phyloP scores from a whole-genome alignment of 257 asterid species.

The Parsonsia alboflavescens region DNA sequence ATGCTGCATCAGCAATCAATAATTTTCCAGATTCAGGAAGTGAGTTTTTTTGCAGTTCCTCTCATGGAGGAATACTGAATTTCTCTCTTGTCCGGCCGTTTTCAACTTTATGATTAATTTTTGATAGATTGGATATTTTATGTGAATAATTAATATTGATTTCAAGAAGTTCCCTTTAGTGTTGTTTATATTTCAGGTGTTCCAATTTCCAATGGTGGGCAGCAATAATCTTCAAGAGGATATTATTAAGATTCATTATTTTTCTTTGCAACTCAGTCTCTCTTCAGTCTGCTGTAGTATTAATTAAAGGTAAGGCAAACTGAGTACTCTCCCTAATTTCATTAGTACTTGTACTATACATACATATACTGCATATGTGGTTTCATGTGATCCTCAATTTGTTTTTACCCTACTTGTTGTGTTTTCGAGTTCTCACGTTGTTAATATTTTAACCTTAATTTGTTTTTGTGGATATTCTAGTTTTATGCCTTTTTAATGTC shows the following conservation, averaged over 20 bases:
- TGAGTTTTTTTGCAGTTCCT: neutral
- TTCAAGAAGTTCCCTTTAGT: neutral
- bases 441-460: too few relatives aligned
- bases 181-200: neutral
- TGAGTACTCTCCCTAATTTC: neutral
- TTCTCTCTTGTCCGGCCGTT: neutral
- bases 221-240: neutral
- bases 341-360: neutral
- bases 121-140: neutral
- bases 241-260: neutral
- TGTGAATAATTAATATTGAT: constrained; percentile 1
- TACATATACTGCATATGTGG: too few relatives aligned
- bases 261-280: neutral
- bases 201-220: neutral
- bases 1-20: constrained; percentile 39
- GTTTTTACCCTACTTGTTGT: too few relatives aligned
- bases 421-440: too few relatives aligned
- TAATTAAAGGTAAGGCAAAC: constrained; percentile 6
- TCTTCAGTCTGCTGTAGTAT: neutral
- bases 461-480: too few relatives aligned
- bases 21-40: constrained; percentile 5
- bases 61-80: neutral
- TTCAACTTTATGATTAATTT: neutral
- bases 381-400: too few relatives aligned
- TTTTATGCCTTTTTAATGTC: too few relatives aligned